These are phyloP conservation scores for Pichia sp. DNA, from an alignment of 1,139 yeast species.

Conservation along the genomic window DNA sequence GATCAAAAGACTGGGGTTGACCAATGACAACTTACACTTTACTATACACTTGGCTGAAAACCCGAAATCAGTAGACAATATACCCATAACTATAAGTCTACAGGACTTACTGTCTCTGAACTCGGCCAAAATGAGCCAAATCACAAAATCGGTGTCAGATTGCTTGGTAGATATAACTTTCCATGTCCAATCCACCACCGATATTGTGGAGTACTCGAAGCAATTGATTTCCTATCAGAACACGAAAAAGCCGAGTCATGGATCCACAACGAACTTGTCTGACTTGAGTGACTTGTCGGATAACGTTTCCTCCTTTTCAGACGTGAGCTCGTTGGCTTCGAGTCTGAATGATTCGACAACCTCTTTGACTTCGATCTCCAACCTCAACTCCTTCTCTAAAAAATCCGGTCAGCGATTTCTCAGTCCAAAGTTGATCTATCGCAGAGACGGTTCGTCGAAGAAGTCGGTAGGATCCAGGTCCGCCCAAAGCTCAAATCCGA, in stretches of 20 bases:
- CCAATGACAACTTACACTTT: conserved; percentile 10
- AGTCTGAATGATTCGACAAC: conserved; percentile 2
- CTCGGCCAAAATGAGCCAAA: conserved; percentile 1
- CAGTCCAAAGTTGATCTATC: not conserved
- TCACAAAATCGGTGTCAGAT: conserved; percentile 3
- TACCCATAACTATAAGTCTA: conserved; percentile 3
- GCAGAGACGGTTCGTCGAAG: not conserved
- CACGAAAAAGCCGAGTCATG: not conserved
- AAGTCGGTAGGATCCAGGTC: not conserved
- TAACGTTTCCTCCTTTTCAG: conserved; percentile 1
- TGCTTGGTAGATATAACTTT: not conserved
- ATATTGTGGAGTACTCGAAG: not conserved
- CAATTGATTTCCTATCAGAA: not conserved
- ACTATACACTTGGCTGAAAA: not conserved
- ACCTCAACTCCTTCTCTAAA: not conserved
- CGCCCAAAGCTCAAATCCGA: not conserved
- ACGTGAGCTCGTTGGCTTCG: conserved; percentile 4
- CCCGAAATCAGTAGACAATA: not conserved
- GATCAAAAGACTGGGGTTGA: conserved; percentile 7
- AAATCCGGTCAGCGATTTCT: not conserved
- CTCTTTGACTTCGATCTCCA: conserved; percentile 3
- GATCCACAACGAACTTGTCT: not conserved
- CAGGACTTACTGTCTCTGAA: conserved; percentile 9
- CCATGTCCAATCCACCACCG: not conserved
- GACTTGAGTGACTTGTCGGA: not conserved